These are phyloP conservation scores for Epichloe aotearoae DNA, from an alignment of 2,329 filamentous ascomycete species.

Conservation along the genomic window DNA sequence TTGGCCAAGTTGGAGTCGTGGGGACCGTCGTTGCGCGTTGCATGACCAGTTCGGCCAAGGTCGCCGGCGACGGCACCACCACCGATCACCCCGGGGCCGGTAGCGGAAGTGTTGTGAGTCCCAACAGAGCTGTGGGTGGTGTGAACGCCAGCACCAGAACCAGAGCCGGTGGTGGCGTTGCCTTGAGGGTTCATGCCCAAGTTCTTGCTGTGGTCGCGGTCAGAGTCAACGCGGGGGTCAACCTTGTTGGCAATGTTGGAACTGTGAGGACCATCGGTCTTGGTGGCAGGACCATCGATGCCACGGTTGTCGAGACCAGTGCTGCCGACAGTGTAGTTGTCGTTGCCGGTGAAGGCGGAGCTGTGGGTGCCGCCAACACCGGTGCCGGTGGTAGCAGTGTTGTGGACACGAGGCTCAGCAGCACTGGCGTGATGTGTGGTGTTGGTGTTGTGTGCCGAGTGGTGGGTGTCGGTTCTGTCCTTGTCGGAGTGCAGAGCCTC, in stretches of 20 bases:
- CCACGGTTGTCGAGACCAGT: slow-evolving; percentile 6
- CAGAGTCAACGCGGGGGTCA: slow-evolving; percentile 44
- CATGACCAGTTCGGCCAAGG: slow-evolving; percentile 9
- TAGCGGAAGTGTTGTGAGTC: too few relatives aligned
- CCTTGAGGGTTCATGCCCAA: slow-evolving; percentile 20
- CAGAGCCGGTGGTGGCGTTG: slow-evolving; percentile 4
- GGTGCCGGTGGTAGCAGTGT: slow-evolving; percentile 8
- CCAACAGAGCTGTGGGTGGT: neutral
- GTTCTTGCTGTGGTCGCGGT: slow-evolving; percentile 29
- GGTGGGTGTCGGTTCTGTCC: slow-evolving; percentile 8
- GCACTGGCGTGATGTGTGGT: slow-evolving; percentile 24
- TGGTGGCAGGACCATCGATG: slow-evolving; percentile 13
- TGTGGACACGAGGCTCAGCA: slow-evolving; percentile 33
- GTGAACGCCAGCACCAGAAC: slow-evolving; percentile 3
- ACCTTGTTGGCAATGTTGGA: slow-evolving; percentile 34
- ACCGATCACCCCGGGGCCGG: neutral
- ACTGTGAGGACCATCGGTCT: slow-evolving; percentile 31
- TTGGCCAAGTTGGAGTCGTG: slow-evolving; percentile 34
- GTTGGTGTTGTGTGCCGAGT: neutral
- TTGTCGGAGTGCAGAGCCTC: slow-evolving; percentile 36
- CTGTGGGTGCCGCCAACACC: slow-evolving; percentile 10
- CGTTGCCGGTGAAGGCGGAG: slow-evolving; percentile 23
- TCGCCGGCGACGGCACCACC: slow-evolving; percentile 5
- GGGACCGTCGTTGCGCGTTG: slow-evolving; percentile 26
- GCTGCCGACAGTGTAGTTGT: slow-evolving; percentile 25